A percentile compares a stretch with the other conserved stretches of the same genome.
These are phyloP conservation scores for Trichoderma cornu-damae DNA, from an alignment of 2,329 filamentous ascomycete species.

Conservation along the genomic window DNA sequence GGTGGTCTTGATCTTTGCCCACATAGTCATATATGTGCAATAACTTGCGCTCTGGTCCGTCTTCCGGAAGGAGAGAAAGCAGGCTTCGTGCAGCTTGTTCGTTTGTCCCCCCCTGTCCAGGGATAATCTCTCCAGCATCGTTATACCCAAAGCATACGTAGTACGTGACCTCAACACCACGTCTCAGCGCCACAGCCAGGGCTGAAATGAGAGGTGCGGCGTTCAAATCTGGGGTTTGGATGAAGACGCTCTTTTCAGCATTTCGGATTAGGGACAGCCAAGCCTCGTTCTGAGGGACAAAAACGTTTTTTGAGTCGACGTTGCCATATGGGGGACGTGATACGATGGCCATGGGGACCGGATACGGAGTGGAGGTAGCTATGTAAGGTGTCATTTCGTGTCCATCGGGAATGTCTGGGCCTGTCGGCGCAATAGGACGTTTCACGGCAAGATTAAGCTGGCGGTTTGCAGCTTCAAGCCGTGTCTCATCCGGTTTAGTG, in stretches of 20 bases:
- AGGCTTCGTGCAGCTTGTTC: constrained; percentile 62
- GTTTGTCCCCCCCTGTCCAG: constrained; percentile 70
- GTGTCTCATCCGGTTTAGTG: constrained; percentile 46
- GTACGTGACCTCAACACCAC: constrained; percentile 62
- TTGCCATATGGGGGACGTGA: constrained; percentile 63
- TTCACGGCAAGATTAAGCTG: constrained; percentile 62
- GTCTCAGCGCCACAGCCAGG: constrained; percentile 57
- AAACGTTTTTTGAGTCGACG: constrained; percentile 54
- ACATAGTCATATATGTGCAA: constrained; percentile 67
- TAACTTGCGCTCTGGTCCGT: constrained; percentile 30
- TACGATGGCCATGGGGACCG: constrained; percentile 67
- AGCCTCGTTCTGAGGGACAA: constrained; percentile 69
- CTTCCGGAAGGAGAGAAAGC: constrained; percentile 47
- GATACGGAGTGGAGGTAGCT: constrained; percentile 36
- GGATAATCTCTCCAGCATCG: constrained; percentile 69
- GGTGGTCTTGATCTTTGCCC: constrained; percentile 64
- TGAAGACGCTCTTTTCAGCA: constrained; percentile 61
- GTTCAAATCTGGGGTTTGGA: constrained; percentile 74
- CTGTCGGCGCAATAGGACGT: constrained; percentile 44
- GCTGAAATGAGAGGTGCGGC: constrained; percentile 61
- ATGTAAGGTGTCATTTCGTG: constrained; percentile 65
- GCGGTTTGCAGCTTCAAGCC: constrained; percentile 54
- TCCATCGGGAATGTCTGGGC: constrained; percentile 47
- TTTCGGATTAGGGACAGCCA: constrained; percentile 66
- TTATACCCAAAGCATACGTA: constrained; percentile 78